These are phyloP conservation scores for Fusarium coffeatum DNA, from an alignment of 2,329 filamentous ascomycete species.

Conservation along the genomic window DNA sequence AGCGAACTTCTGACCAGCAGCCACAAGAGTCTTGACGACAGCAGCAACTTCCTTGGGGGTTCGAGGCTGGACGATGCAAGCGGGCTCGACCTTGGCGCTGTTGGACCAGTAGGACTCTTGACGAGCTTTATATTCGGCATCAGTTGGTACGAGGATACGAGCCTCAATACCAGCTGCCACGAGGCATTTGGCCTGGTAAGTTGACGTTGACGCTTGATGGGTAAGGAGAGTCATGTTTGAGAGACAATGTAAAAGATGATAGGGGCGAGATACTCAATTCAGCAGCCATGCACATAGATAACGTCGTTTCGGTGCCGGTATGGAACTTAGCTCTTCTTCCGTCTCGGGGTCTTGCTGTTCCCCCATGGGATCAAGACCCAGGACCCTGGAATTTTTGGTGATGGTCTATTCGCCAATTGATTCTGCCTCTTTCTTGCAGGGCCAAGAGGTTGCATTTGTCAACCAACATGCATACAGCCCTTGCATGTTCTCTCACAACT, in stretches of 20 bases:
- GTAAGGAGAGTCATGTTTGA: constrained; percentile 13
- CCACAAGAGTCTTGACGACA: constrained; percentile 20
- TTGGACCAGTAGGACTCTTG: constrained; percentile 39
- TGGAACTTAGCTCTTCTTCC: neutral
- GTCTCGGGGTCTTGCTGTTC: neutral
- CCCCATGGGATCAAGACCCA: neutral
- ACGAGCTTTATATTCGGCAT: constrained; percentile 24
- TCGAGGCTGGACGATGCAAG: constrained; percentile 29
- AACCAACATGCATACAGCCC: neutral
- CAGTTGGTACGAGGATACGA: constrained; percentile 7
- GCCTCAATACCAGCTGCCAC: constrained; percentile 23
- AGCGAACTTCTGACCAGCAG: constrained; percentile 9
- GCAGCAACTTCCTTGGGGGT: constrained; percentile 16
- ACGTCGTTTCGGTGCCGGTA: neutral
- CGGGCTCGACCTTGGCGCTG: constrained; percentile 31
- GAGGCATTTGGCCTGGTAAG: constrained; percentile 4
- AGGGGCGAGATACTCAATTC: neutral
- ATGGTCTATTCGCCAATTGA: neutral
- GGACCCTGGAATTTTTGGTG: neutral
- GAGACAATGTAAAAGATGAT: neutral
- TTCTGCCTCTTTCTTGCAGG: neutral
- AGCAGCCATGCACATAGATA: neutral
- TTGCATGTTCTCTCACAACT: neutral
- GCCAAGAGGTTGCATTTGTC: constrained; percentile 13
- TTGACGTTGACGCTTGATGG: neutral